Base-by-base conservation (phyloP, 176 grass and related monocot genomes). In the Hyparrhenia diplandra region DNA sequence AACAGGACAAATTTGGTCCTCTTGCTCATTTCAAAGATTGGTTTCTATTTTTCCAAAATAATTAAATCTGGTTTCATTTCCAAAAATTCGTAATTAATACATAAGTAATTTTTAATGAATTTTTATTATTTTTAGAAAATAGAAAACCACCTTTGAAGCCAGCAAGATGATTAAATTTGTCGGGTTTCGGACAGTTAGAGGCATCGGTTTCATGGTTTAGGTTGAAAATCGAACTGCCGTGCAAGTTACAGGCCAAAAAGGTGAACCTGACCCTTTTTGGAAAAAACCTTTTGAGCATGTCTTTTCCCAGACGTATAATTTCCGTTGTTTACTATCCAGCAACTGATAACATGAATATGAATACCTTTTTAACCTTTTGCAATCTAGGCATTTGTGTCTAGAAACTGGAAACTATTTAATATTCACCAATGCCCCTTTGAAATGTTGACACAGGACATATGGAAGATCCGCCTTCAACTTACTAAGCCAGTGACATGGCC, bases 401-500 rank as follows among this genome's bases (percentile, higher is more conserved):
- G 21, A 54, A 45, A 78, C 25, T 67, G 10, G 8, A 69, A 82
- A 42, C 70, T 8, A n/a, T 75, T 11, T 55, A 11, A 54, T 68
- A 20, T 23, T 82, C 6, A 36, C 34, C 23, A 23, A 13, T 31
- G 17, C 6, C 13, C n/a, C 18, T 54, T 83, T 87, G 42, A 42
- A 69, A n/a, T 54, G 45, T 43, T 82, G 17, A 64, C 18, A 72
- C 64, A 98, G 95, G 83, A 98, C 77, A 93, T 93, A 82, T 95
- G 95, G 95, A 98, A 98, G 92, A 93, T 98, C 59, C 88, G 95
- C 20, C 90, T 95, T 87, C 95, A 98, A 88, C 90, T 98, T 63
- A 98, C 95, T 21, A 98, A 98, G 71, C 95, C 95, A 39, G 95
- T 98, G 67, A 95, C 95, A 12, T 98, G 95, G 95, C 95, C 95